Percentiles rank a stretch among this genome's conserved stretches.
These are phyloP conservation scores for Pelargonium myrrhifolium DNA, from an alignment of 441 rosid genomes.

Conservation along the genomic window DNA sequence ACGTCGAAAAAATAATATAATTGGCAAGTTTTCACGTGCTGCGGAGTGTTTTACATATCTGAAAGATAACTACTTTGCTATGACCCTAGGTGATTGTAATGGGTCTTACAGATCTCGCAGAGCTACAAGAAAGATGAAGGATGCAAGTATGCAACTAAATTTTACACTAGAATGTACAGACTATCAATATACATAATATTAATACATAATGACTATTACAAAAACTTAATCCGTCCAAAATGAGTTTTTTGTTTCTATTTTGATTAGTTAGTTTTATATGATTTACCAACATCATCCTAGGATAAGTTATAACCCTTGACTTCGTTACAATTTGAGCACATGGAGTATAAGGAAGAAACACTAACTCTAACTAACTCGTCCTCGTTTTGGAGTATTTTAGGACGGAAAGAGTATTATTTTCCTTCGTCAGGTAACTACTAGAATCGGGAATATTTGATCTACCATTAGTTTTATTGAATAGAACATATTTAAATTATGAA, in stretches of 20 bases:
- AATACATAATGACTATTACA: not conserved
- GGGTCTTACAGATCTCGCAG: no score
- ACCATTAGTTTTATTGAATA: not conserved
- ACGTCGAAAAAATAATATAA: not conserved
- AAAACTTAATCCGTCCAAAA: not conserved
- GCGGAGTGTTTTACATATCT: not conserved
- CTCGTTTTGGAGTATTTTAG: no score
- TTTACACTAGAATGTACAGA: not conserved
- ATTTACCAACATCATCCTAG: no score
- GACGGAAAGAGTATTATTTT: not conserved
- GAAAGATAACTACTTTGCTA: not conserved
- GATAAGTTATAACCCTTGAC: no score
- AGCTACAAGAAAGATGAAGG: not conserved
- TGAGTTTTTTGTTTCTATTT: no score
- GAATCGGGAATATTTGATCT: not conserved
- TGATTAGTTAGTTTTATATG: no score
- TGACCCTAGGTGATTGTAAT: not conserved
- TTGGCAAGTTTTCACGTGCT: conserved; percentile 8
- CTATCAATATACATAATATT: not conserved
- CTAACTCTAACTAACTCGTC: no score
- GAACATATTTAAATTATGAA: not conserved
- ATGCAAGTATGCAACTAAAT: not conserved
- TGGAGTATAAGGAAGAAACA: no score
- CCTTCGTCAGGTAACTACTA: no score
- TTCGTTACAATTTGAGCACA: no score